phyloP scores from a whole-genome alignment of 805 yeast species.

The Lipomyces oligophaga region DNA sequence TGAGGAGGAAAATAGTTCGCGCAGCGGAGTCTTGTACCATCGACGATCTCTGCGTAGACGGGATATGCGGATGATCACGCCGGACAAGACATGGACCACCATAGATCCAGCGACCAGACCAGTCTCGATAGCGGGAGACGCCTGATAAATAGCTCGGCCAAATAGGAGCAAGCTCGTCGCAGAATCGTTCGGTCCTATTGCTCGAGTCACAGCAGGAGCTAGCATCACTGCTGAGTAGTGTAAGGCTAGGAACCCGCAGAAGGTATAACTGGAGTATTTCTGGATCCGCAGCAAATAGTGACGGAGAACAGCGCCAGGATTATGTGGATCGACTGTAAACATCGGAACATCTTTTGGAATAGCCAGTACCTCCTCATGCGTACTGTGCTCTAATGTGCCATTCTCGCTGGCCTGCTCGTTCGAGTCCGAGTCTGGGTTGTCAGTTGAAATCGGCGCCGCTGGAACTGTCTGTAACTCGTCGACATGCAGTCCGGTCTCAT shows the following conservation, averaged over 20 bases:
- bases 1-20: too few relatives aligned
- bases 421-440: too few relatives aligned
- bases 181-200: conserved; percentile 43
- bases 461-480: too few relatives aligned
- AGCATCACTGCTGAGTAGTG: conserved; percentile 55
- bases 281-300: conserved; percentile 39
- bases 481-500: too few relatives aligned
- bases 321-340: not conserved
- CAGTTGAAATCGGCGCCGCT: too few relatives aligned
- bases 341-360: too few relatives aligned
- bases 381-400: too few relatives aligned
- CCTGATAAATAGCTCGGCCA: conserved; percentile 60
- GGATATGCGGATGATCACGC: conserved; percentile 42
- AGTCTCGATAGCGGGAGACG: conserved; percentile 48
- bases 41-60: conserved; percentile 29
- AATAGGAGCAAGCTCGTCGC: conserved; percentile 57
- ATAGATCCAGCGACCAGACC: conserved; percentile 48
- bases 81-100: conserved; percentile 51
- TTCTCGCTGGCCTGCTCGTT: too few relatives aligned
- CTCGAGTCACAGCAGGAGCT: conserved; percentile 48
- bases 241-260: conserved; percentile 53
- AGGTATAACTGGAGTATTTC: conserved; percentile 58
- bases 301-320: conserved; percentile 10
- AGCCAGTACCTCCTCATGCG: too few relatives aligned
- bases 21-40: conserved; percentile 28